Evolutionary conservation across 2,329 filamentous ascomycete species (phyloP).

Genomic region (Aureobasidium zeae): DNA sequence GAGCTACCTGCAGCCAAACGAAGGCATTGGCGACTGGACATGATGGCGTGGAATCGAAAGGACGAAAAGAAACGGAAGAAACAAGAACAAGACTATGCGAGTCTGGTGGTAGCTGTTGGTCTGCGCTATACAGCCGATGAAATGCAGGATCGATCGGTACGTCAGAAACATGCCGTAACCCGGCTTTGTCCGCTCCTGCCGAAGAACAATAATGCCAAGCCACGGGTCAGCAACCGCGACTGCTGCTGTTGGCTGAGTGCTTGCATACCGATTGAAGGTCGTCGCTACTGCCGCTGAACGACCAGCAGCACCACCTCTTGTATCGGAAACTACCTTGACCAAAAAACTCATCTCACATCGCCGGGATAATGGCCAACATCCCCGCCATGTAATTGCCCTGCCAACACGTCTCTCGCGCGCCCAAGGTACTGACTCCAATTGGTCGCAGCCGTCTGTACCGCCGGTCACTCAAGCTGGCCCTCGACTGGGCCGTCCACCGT

Average conservation of each 20-base stretch:
- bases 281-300: no score
- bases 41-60: constrained; percentile 17
- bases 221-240: constrained; percentile 11
- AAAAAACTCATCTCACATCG: neutral
- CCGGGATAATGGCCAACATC: constrained; percentile 16
- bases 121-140: no score
- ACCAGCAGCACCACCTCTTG: no score
- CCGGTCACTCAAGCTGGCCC: constrained; percentile 80
- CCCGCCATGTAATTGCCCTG: constrained; percentile 16
- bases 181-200: neutral
- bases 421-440: constrained; percentile 5
- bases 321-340: neutral
- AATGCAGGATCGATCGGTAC: constrained; percentile 11
- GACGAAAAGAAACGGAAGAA: constrained; percentile 4
- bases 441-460: constrained; percentile 64
- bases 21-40: constrained; percentile 32
- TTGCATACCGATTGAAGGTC: neutral
- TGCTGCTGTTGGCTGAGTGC: neutral
- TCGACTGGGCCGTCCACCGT: constrained; percentile 92
- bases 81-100: constrained; percentile 1
- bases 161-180: neutral
- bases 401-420: constrained; percentile 8
- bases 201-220: neutral
- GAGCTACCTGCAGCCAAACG: constrained; percentile 25
- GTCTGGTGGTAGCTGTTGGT: no score